Evolutionary conservation across 768 basidiomycete species (phyloP), one percentile per base, ranked within the genome.

Genomic region (Tulasnella sp.): DNA sequence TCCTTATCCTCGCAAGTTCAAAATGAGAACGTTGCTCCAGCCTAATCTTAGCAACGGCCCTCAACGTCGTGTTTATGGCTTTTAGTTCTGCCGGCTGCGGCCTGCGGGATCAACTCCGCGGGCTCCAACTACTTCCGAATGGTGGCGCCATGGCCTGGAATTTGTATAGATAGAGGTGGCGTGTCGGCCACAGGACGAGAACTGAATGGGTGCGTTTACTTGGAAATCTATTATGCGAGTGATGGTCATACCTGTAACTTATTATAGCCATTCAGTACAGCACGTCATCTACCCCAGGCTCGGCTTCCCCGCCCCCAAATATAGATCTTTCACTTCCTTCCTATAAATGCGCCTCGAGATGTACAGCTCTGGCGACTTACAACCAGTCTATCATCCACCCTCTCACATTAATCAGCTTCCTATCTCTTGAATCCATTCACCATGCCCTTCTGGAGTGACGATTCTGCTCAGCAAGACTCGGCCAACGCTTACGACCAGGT

Each of bases 361-460:
- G 29, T 29, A 42, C 37, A 9, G 6, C 23, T 23, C 10, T 11
- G 6, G n/a, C 6, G 23, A 7, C 6, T n/a, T 20, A 20, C 51
- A 51, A 9, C 0, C 7, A 51, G 51, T 3, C 20, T n/a, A 7
- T 51, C 51, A n/a, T 51, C 51, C n/a, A 51, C n/a, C n/a, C 11
- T 35, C 71, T 32, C 40, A 39, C 71, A 2, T 20, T 35, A n/a
- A n/a, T n/a, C 29, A 42, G n/a, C 23, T 40, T 40, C 39, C 7
- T 73, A 73, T 26, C 46, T 73, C 71, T 32, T 73, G 15, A 13
- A 42, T 39, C 9, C 23, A 4, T 42, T 20, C 11, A 29, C n/a
- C 39, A 75, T 75, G 74, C 9, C 9, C 29, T 75, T 75, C 74
- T 75, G 74, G 74, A 76, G 37, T n/a, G 20, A 76, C 61, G 57